Conservation (phyloP, 139 green algal species). For the Chlamydomonas schloesseri region DNA sequence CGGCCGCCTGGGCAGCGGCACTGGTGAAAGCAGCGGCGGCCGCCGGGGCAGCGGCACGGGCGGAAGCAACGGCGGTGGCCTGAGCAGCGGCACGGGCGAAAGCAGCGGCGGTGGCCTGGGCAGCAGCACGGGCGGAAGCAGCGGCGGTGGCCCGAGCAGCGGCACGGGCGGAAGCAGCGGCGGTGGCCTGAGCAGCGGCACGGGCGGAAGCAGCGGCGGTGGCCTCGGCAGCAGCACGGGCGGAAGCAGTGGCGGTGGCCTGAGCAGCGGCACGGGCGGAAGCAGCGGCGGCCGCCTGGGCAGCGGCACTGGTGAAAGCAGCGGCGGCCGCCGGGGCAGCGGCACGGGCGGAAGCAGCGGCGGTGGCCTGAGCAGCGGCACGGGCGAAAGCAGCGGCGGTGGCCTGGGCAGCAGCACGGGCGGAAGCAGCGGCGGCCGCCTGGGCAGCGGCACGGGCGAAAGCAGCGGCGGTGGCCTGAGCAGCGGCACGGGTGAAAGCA, state of each 20-base stretch:
- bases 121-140: too few relatives aligned
- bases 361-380: not conserved
- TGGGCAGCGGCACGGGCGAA: too few relatives aligned
- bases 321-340: not conserved
- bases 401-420: not conserved
- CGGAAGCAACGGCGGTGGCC: not conserved
- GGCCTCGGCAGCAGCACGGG: not conserved
- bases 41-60: not conserved
- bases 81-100: too few relatives aligned
- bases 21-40: not conserved
- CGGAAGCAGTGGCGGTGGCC: not conserved
- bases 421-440: not conserved
- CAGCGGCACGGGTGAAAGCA: not conserved
- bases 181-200: not conserved
- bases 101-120: not conserved
- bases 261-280: not conserved
- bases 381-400: not conserved
- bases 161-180: not conserved
- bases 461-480: not conserved
- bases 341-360: too few relatives aligned
- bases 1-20: not conserved
- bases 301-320: too few relatives aligned
- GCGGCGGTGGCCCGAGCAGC: not conserved
- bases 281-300: not conserved
- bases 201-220: too few relatives aligned